phyloP scores from a whole-genome alignment of 148 eudicot genomes.

The Fagopyrum tataricum region DNA sequence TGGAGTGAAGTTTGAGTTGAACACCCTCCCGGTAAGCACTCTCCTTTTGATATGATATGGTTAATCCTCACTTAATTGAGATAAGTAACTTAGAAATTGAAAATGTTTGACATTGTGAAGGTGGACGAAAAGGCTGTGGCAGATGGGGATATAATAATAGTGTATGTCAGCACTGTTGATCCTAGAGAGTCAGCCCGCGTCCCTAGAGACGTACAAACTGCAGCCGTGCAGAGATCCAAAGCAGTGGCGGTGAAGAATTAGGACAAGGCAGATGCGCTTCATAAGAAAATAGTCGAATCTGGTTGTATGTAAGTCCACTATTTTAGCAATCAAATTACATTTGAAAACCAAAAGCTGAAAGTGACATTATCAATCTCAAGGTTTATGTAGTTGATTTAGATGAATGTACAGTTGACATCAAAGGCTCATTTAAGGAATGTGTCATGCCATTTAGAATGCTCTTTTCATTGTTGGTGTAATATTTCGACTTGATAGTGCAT shows the following conservation, averaged over 20 bases:
- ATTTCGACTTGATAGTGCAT: constrained; percentile 86
- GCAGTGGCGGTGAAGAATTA: constrained; percentile 68
- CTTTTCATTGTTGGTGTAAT: background rate
- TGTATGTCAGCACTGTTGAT: constrained; percentile 72
- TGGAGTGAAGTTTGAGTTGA: constrained; percentile 75
- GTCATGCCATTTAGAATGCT: no score
- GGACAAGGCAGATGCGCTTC: constrained; percentile 71
- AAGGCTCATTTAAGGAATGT: no score
- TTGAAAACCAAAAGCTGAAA: background rate
- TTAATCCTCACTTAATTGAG: background rate
- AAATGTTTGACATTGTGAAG: constrained; percentile 21
- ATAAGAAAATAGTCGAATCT: constrained; percentile 53
- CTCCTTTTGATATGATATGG: background rate
- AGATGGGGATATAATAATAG: constrained; percentile 88
- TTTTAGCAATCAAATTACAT: background rate
- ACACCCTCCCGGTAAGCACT: constrained; percentile 69
- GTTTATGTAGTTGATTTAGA: constrained; percentile 40
- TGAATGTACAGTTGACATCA: constrained; percentile 21
- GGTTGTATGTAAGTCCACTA: constrained; percentile 51
- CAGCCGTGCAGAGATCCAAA: constrained; percentile 63
- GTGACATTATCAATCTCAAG: constrained; percentile 32
- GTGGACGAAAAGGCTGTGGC: constrained; percentile 89
- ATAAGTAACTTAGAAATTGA: no score
- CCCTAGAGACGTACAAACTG: constrained; percentile 60
- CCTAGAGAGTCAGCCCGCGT: constrained; percentile 71